Conservation (phyloP, 306 rosid genomes). For the Medicago lupulina region DNA sequence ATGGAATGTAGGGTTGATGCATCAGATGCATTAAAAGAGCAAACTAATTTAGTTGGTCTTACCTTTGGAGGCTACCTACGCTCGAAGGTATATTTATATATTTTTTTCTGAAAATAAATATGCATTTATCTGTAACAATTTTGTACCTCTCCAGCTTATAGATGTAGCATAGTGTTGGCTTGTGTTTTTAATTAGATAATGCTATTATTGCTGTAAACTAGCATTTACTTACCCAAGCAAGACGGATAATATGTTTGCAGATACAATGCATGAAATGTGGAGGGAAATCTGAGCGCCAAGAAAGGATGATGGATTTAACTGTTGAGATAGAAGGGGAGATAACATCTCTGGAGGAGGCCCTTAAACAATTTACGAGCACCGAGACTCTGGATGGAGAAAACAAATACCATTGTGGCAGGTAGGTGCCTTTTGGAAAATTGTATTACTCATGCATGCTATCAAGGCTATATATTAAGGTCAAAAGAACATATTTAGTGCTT, state of each 20-base stretch:
- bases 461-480: not conserved
- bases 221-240: conserved; percentile 16
- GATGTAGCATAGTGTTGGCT: not conserved
- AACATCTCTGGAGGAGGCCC: conserved; percentile 85
- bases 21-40: conserved; percentile 64
- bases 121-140: conserved; percentile 3
- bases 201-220: not conserved
- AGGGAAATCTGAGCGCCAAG: conserved; percentile 87
- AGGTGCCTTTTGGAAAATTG: conserved; percentile 15
- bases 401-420: conserved; percentile 89
- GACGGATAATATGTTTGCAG: conserved; percentile 49
- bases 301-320: conserved; percentile 92
- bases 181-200: conserved; percentile 5
- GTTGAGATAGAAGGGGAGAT: conserved; percentile 93
- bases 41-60: conserved; percentile 79
- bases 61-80: conserved; percentile 94
- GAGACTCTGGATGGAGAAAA: conserved; percentile 93
- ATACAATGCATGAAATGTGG: conserved; percentile 84
- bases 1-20: conserved; percentile 55
- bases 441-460: not conserved
- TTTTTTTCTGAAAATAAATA: not conserved
- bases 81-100: conserved; percentile 62
- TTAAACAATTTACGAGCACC: conserved; percentile 63
- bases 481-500: no score
- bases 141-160: not conserved